Percentiles rank a stretch among this genome's conserved stretches.
phyloP scores from a whole-genome alignment of 2,329 filamentous ascomycete genomes.

The Sphaerostilbella broomeana region DNA sequence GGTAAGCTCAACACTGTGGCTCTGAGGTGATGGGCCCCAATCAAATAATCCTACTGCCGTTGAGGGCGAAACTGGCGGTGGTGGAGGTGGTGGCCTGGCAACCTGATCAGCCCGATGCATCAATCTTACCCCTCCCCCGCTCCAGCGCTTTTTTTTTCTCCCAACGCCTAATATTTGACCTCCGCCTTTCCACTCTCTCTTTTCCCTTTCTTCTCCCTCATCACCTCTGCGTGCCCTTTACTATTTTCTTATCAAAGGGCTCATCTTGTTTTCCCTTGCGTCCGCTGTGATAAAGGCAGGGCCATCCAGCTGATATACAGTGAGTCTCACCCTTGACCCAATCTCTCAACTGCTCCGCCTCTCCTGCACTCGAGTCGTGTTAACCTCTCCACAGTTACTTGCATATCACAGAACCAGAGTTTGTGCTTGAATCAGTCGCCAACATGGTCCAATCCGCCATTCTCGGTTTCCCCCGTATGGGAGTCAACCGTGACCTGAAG shows the following conservation, averaged over 20 bases:
- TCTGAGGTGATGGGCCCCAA: too few species aligned
- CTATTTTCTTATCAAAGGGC: constrained; percentile 3
- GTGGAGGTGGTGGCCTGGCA: too few species aligned
- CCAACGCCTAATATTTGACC: constrained; percentile 6
- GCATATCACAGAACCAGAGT: constrained; percentile 1
- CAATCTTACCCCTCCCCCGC: constrained; percentile 14
- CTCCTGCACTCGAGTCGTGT: neutral
- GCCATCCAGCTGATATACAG: constrained; percentile 4
- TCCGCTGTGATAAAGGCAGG: constrained; percentile 8
- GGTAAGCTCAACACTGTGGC: neutral
- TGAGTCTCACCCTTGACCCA: neutral
- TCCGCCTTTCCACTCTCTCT: constrained; percentile 5
- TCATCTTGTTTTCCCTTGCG: neutral
- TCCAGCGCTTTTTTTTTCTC: constrained; percentile 6
- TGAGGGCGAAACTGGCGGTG: neutral
- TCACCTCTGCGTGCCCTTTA: constrained; percentile 9
- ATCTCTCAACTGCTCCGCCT: too few species aligned
- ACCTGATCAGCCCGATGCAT: constrained; percentile 1
- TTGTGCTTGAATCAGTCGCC: constrained; percentile 25
- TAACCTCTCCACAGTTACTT: neutral
- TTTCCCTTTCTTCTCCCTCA: constrained; percentile 2
- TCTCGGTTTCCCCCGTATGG: constrained; percentile 99
- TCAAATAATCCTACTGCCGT: too few species aligned
- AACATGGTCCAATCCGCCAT: constrained; percentile 66
- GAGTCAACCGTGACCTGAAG: constrained; percentile 97